Evolutionary conservation across 129 eudicot genomes (phyloP).

Genomic region (Artemisia annua): DNA sequence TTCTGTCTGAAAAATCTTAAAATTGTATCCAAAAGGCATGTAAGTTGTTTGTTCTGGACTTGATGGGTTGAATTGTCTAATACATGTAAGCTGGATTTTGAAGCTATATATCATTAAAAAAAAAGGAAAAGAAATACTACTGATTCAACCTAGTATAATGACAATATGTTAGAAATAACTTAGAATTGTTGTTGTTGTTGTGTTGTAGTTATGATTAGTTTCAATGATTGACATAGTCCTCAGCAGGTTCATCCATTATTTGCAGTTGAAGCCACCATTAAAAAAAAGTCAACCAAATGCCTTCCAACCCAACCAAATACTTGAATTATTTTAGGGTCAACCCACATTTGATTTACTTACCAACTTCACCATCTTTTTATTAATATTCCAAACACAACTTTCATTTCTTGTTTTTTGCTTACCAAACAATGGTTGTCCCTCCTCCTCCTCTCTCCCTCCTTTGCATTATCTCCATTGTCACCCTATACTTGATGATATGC

Average conservation of each 20-base stretch:
- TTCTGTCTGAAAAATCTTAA: too few relatives aligned
- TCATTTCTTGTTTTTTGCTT: conserved; percentile 24
- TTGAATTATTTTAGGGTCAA: conserved; percentile 7
- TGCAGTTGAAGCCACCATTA: conserved; percentile 30
- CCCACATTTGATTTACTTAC: neutral
- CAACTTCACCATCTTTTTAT: conserved; percentile 26
- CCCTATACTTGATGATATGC: conserved; percentile 53
- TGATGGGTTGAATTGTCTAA: too few relatives aligned
- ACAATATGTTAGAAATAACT: neutral
- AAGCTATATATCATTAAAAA: too few relatives aligned
- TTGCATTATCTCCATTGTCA: conserved; percentile 46
- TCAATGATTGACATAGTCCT: conserved; percentile 39
- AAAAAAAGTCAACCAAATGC: conserved; percentile 37
- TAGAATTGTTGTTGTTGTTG: too few relatives aligned
- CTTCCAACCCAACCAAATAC: conserved; percentile 31
- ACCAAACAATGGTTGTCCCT: conserved; percentile 33
- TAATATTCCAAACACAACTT: conserved; percentile 7
- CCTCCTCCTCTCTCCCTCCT: conserved; percentile 68
- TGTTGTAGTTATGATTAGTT: neutral
- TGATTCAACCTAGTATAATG: neutral
- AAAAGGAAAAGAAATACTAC: neutral
- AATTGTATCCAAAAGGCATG: too few relatives aligned
- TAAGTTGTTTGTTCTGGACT: too few relatives aligned
- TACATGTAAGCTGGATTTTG: too few relatives aligned
- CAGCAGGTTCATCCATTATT: conserved; percentile 38